Evolutionary conservation across 106 monocot species (phyloP), one percentile per base, ranked within the genome.

Genomic region (Cymbidium sinense): DNA sequence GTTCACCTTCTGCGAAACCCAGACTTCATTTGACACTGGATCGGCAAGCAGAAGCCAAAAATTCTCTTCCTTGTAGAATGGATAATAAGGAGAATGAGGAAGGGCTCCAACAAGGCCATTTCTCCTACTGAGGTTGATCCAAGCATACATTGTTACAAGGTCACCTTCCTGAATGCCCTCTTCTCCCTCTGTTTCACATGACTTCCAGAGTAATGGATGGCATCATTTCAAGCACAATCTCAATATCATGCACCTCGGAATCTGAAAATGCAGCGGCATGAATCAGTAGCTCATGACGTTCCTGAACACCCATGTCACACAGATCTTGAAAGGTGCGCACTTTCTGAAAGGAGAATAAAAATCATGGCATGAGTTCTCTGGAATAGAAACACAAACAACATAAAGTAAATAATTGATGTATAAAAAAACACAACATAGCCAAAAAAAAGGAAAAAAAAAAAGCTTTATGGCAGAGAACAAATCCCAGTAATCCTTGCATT

Each of bases 141-240:
- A 98, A 23, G 96, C 88, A 77, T 86, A 84, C 91, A 98, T 90
- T 7, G 96, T 91, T 25, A 98, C 94, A 13, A 98, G 39, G 36
- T 98, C 96, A 47, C 94, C 91, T 74, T 94, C 93, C 84, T 98
- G 96, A n/a, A 98, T 88, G 27, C 91, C 91, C 75, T 98, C 91
- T 84, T 96, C 96, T 18, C 96, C 96, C 85, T 96, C 96, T 0
- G 96, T 98, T 73, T 94, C 93, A 67, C 89, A 90, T 87, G 39
- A 98, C 85, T 10, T 98, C 96, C 0, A 93, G 73, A 7, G 86
- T 80, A 27, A 98, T 74, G 27, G 89, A 85, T 30, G 96, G 96
- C 77, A 98, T 87, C 89, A 89, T 93, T 44, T 90, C 90, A 8
- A 98, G 86, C 28, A 98, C 94, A 2, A 67, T 33, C 76, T 92